A percentile compares a stretch with the other conserved stretches of the same genome.
Evolutionary conservation across 169 alveolate species (phyloP).

Genomic region (Fabrea salina): DNA sequence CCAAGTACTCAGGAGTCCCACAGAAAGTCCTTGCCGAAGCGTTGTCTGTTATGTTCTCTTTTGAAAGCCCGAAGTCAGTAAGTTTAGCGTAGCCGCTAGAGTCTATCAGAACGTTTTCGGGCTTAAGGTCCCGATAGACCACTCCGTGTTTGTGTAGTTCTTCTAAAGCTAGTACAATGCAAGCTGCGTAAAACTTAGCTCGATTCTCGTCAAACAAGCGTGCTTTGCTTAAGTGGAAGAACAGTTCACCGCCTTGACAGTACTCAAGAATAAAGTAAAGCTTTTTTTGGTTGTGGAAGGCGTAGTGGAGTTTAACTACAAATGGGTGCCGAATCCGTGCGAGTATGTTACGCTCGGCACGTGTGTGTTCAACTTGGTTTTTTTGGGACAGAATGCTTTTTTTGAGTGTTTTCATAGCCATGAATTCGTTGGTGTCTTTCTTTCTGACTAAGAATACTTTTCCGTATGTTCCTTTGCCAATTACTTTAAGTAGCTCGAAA

Average conservation of each 20-base stretch:
- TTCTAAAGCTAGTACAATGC: constrained; percentile 86
- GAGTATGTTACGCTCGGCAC: constrained; percentile 38
- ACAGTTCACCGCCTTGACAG: constrained; percentile 91
- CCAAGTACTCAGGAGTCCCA: constrained; percentile 86
- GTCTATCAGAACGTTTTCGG: constrained; percentile 77
- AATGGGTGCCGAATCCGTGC: constrained; percentile 73
- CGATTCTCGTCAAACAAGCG: constrained; percentile 81
- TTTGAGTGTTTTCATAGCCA: constrained; percentile 48
- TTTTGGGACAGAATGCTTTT: constrained; percentile 21
- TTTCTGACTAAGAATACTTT: constrained; percentile 82
- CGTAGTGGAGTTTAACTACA: constrained; percentile 81
- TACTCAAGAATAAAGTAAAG: constrained; percentile 86
- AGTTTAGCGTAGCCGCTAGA: constrained; percentile 73
- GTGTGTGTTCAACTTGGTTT: constrained; percentile 47
- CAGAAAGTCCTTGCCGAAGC: constrained; percentile 72
- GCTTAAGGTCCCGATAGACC: constrained; percentile 83
- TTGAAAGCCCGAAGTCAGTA: constrained; percentile 84
- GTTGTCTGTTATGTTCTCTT: constrained; percentile 55
- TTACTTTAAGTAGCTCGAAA: constrained; percentile 58
- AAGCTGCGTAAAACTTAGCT: constrained; percentile 89
- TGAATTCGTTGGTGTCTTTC: constrained; percentile 67
- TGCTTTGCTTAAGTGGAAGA: constrained; percentile 80
- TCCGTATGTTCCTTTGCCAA: constrained; percentile 81
- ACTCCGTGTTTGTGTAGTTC: constrained; percentile 81
- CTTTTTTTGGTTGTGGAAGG: constrained; percentile 80